Conservation (phyloP, 495 filamentous ascomycete species). For the Hypoxylon crocopeplum region DNA sequence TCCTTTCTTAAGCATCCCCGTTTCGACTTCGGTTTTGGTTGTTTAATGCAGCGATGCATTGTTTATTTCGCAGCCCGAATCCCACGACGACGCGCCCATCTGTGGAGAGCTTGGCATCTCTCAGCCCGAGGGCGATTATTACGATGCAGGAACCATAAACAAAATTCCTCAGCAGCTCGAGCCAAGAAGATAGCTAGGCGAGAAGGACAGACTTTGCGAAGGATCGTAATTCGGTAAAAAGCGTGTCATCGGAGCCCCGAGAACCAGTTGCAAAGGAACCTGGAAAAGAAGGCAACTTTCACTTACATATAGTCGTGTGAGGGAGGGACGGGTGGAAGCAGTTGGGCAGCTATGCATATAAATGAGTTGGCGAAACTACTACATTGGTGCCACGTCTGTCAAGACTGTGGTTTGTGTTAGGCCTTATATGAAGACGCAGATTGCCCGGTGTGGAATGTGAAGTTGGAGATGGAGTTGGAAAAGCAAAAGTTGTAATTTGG, state of each 20-base stretch:
- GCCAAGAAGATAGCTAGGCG: constrained; percentile 3
- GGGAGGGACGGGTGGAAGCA: constrained; percentile 24
- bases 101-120: constrained; percentile 10
- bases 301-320: constrained; percentile 35
- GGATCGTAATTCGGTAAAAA: constrained; percentile 16
- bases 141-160: constrained; percentile 14
- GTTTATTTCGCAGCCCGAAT: constrained; percentile 16
- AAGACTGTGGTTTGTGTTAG: constrained; percentile 9
- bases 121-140: constrained; percentile 5
- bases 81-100: constrained; percentile 18
- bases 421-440: constrained; percentile 11
- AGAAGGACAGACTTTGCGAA: constrained; percentile 5
- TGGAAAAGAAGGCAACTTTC: constrained; percentile 35
- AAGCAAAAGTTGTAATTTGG: constrained; percentile 1
- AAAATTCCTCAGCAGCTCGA: constrained; percentile 11
- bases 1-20: constrained; percentile 3
- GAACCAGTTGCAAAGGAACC: constrained; percentile 20
- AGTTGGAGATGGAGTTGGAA: too few relatives aligned
- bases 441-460: not conserved
- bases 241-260: constrained; percentile 22
- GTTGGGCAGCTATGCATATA: constrained; percentile 37
- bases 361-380: constrained; percentile 21
- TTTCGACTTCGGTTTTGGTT: constrained; percentile 8
- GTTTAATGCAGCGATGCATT: not conserved
- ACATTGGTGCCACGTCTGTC: constrained; percentile 33